Conservation (phyloP, 1,139 yeast species). For the Protomyces gravidus region DNA sequence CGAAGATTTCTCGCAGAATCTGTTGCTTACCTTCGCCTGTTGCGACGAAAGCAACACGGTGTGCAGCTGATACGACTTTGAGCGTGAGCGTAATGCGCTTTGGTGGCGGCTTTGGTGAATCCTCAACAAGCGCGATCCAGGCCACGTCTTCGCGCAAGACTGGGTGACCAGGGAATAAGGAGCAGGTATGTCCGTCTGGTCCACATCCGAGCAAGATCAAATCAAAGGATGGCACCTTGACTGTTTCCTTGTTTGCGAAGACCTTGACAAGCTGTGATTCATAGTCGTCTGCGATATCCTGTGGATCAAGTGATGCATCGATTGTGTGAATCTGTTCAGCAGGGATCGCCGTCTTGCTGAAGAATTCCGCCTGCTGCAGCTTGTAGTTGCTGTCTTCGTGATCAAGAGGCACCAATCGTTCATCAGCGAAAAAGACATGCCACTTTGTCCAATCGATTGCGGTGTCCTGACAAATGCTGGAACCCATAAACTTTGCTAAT, state of each 20-base stretch:
- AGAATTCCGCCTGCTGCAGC: slow-evolving; percentile 71
- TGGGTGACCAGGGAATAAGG: slow-evolving; percentile 88
- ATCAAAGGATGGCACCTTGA: slow-evolving; percentile 91
- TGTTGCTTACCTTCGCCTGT: slow-evolving; percentile 81
- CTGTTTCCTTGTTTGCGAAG: slow-evolving; percentile 82
- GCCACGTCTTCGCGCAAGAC: slow-evolving; percentile 85
- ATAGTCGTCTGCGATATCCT: slow-evolving; percentile 89
- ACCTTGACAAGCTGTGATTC: slow-evolving; percentile 80
- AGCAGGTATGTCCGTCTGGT: slow-evolving; percentile 97
- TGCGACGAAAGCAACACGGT: slow-evolving; percentile 35
- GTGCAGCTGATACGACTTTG: slow-evolving; percentile 93
- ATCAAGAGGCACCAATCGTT: slow-evolving; percentile 84
- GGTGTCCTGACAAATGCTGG: slow-evolving; percentile 61
- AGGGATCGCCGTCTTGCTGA: slow-evolving; percentile 55
- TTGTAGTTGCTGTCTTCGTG: slow-evolving; percentile 86
- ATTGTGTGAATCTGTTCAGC: slow-evolving; percentile 75
- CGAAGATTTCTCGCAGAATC: slow-evolving; percentile 86
- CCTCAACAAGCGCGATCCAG: slow-evolving; percentile 91
- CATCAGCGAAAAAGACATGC: slow-evolving; percentile 88
- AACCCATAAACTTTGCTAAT: slow-evolving; percentile 72
- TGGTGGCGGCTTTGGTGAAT: slow-evolving; percentile 86
- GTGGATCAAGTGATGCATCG: slow-evolving; percentile 78
- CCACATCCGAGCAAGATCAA: slow-evolving; percentile 90
- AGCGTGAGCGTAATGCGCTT: slow-evolving; percentile 86
- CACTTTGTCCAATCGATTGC: slow-evolving; percentile 81